These are phyloP conservation scores for Neonectria punicea DNA, from an alignment of 2,329 filamentous ascomycete species.

Conservation along the genomic window DNA sequence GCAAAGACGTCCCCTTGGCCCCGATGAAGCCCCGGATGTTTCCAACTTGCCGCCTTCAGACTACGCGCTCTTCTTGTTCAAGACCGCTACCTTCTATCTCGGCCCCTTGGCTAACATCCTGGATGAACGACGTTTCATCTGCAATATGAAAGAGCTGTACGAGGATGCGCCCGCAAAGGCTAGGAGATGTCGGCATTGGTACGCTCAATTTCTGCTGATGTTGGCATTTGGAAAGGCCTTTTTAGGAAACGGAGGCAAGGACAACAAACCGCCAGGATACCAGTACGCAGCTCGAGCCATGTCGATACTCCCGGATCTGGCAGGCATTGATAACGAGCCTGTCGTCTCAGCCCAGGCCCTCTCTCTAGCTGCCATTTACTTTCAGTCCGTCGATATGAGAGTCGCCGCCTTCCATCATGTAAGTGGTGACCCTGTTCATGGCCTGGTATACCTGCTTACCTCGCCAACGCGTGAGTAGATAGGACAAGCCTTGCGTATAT, in stretches of 20 bases:
- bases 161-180: slow-evolving; percentile 36
- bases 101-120: slow-evolving; percentile 34
- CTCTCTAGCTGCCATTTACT: slow-evolving; percentile 49
- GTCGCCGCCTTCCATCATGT: slow-evolving; percentile 52
- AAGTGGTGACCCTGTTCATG: neutral
- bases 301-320: slow-evolving; percentile 51
- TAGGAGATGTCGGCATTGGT: slow-evolving; percentile 39
- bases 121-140: slow-evolving; percentile 32
- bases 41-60: slow-evolving; percentile 36
- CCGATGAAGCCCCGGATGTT: slow-evolving; percentile 35
- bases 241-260: slow-evolving; percentile 36
- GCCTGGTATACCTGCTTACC: neutral
- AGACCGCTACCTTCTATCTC: slow-evolving; percentile 39
- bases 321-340: slow-evolving; percentile 34
- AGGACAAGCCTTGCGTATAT: slow-evolving; percentile 47
- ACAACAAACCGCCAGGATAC: slow-evolving; percentile 48
- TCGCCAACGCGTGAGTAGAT: slow-evolving; percentile 30
- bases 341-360: slow-evolving; percentile 44
- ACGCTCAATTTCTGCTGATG: slow-evolving; percentile 46
- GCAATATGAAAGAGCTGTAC: slow-evolving; percentile 36
- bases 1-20: slow-evolving; percentile 32
- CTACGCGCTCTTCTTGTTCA: slow-evolving; percentile 38
- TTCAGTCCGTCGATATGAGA: slow-evolving; percentile 54
- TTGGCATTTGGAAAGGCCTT: slow-evolving; percentile 49
- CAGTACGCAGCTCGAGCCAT: slow-evolving; percentile 53